phyloP scores from a whole-genome alignment of 2,329 filamentous ascomycete species.

The Taxawa tesnikishii region DNA sequence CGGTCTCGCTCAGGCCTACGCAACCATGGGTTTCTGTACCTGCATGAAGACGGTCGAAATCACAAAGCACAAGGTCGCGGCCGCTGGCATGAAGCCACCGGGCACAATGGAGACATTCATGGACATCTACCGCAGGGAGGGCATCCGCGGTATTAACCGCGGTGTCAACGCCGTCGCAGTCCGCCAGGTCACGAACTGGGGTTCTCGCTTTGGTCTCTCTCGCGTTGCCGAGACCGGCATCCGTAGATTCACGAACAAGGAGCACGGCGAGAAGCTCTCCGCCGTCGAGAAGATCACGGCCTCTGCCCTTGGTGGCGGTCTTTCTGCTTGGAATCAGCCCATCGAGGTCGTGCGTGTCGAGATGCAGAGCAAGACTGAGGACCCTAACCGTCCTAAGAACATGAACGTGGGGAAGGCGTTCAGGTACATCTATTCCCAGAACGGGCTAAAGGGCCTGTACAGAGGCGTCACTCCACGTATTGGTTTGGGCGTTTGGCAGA shows the following conservation, averaged over 20 bases:
- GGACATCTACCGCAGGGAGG: slow-evolving; percentile 91
- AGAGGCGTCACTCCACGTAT: slow-evolving; percentile 90
- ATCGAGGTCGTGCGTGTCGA: slow-evolving; percentile 99
- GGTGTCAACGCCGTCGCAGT: slow-evolving; percentile 98
- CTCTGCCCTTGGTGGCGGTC: slow-evolving; percentile 76
- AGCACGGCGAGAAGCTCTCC: slow-evolving; percentile 63
- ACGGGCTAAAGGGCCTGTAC: slow-evolving; percentile 86
- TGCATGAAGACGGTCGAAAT: slow-evolving; percentile 99
- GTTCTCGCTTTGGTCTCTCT: slow-evolving; percentile 85
- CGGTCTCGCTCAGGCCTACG: slow-evolving; percentile 94
- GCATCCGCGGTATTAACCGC: slow-evolving; percentile 92
- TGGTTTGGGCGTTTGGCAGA: slow-evolving; percentile 96
- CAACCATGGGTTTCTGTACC: slow-evolving; percentile 99
- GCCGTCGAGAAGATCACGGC: slow-evolving; percentile 82
- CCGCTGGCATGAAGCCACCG: slow-evolving; percentile 69
- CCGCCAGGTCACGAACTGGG: slow-evolving; percentile 99
- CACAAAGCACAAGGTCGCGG: slow-evolving; percentile 91
- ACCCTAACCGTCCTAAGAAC: slow-evolving; percentile 97
- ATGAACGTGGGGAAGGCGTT: slow-evolving; percentile 81
- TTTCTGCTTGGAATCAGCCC: slow-evolving; percentile 97
- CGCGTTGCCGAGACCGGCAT: slow-evolving; percentile 86
- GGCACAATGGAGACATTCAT: slow-evolving; percentile 92
- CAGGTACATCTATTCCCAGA: slow-evolving; percentile 79
- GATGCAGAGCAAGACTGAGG: slow-evolving; percentile 98
- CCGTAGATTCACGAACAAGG: slow-evolving; percentile 65